These are phyloP conservation scores for Debaryomycetaceae sp. DNA, from an alignment of 1,139 yeast genomes.

Conservation along the genomic window DNA sequence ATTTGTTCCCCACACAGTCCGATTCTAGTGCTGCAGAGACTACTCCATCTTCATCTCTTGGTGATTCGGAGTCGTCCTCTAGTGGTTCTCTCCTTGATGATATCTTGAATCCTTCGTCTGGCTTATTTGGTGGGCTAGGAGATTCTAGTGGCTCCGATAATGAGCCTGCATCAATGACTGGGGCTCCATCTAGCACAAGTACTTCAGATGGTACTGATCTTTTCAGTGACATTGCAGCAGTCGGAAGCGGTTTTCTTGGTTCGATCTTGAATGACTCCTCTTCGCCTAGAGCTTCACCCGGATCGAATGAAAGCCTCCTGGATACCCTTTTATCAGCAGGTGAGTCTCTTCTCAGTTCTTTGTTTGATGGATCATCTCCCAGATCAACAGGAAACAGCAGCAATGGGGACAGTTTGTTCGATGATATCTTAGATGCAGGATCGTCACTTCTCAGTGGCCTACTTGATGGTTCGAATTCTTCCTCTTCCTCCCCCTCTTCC, in stretches of 20 bases:
- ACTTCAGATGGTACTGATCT: slow-evolving; percentile 11
- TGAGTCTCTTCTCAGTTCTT: slow-evolving; percentile 9
- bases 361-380: slow-evolving; percentile 7
- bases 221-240: slow-evolving; percentile 14
- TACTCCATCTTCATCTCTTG: slow-evolving; percentile 3
- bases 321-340: slow-evolving; percentile 10
- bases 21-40: slow-evolving; percentile 2
- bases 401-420: slow-evolving; percentile 7
- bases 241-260: slow-evolving; percentile 12
- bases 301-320: neutral
- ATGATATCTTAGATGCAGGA: slow-evolving; percentile 3
- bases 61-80: slow-evolving; percentile 4
- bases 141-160: slow-evolving; percentile 4
- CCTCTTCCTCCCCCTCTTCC: slow-evolving; percentile 5
- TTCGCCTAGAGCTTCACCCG: slow-evolving; percentile 1
- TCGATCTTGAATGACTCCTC: slow-evolving; percentile 12
- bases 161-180: neutral
- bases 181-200: neutral
- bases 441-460: slow-evolving; percentile 10
- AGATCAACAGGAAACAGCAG: neutral
- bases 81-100: slow-evolving; percentile 8
- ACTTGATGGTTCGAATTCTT: slow-evolving; percentile 7
- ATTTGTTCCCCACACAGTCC: slow-evolving; percentile 1
- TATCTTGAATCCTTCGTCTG: slow-evolving; percentile 5
- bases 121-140: slow-evolving; percentile 13